These are phyloP conservation scores for Mallotus repandus DNA, from an alignment of 441 rosid species.

Conservation along the genomic window DNA sequence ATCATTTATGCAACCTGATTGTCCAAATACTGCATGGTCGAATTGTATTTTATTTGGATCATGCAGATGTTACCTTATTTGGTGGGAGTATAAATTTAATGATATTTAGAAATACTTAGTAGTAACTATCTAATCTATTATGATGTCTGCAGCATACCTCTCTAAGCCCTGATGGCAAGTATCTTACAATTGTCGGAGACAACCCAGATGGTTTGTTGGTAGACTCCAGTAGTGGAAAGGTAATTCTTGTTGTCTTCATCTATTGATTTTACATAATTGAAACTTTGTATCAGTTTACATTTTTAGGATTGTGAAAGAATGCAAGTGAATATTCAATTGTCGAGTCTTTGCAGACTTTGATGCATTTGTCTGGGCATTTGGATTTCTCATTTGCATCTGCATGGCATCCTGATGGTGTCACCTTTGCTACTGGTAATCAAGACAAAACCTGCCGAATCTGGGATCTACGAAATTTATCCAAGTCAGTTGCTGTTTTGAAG, in stretches of 20 bases:
- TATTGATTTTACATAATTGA: not conserved
- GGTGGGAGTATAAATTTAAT: too few species aligned
- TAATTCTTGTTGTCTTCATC: constrained; percentile 13
- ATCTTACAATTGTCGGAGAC: constrained; percentile 73
- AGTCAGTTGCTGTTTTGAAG: constrained; percentile 48
- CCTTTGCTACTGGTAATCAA: constrained; percentile 61
- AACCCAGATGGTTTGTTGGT: constrained; percentile 64
- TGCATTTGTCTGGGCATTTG: constrained; percentile 42
- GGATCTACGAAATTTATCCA: constrained; percentile 50
- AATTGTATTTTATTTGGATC: too few species aligned
- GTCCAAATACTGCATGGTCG: too few species aligned
- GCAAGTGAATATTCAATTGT: constrained; percentile 9
- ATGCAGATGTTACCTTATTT: not conserved
- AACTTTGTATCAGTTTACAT: not conserved
- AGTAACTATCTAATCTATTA: not conserved
- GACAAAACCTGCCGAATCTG: constrained; percentile 57
- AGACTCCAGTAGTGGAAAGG: constrained; percentile 77
- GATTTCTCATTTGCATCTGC: constrained; percentile 65
- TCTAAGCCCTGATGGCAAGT: constrained; percentile 73
- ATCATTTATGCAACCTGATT: too few species aligned
- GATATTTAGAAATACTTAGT: too few species aligned
- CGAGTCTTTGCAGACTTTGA: constrained; percentile 29
- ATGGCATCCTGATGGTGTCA: constrained; percentile 52
- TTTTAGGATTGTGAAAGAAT: not conserved
- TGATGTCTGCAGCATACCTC: constrained; percentile 62